Conservation (phyloP, 208 protist species). For the Leishmania mexicana region DNA sequence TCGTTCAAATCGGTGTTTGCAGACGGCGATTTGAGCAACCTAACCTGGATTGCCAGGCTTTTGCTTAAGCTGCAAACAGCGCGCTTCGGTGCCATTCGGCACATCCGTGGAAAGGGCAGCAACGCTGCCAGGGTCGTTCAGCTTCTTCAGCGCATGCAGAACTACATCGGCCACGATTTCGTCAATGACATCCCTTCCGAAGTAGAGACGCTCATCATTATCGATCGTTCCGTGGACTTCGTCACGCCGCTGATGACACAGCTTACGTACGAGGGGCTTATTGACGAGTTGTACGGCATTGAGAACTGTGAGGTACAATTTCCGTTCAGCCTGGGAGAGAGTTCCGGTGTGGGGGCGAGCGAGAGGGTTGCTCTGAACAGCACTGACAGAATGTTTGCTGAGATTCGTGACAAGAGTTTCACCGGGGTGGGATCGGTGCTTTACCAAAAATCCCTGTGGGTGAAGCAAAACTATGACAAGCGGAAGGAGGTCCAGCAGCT, state of each 20-base stretch:
- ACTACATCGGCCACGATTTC: conserved; percentile 70
- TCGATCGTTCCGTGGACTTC: conserved; percentile 84
- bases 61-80: conserved; percentile 88
- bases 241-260: conserved; percentile 88
- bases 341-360: conserved; percentile 25
- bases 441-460: conserved; percentile 82
- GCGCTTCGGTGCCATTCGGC: conserved; percentile 57
- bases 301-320: conserved; percentile 54
- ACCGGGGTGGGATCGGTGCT: conserved; percentile 67
- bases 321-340: conserved; percentile 74
- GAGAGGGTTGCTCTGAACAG: conserved; percentile 48
- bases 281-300: conserved; percentile 87
- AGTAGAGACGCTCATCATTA: conserved; percentile 75
- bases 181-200: conserved; percentile 43
- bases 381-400: conserved; percentile 74
- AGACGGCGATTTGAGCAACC: conserved; percentile 69
- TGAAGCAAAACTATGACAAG: conserved; percentile 89
- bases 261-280: conserved; percentile 90
- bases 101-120: conserved; percentile 63
- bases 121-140: conserved; percentile 64
- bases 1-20: conserved; percentile 75
- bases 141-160: conserved; percentile 70
- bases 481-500: conserved; percentile 85
- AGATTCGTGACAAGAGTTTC: conserved; percentile 85
- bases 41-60: conserved; percentile 73